Conservation (phyloP, 306 rosid species). For the Dryas drummondii region DNA sequence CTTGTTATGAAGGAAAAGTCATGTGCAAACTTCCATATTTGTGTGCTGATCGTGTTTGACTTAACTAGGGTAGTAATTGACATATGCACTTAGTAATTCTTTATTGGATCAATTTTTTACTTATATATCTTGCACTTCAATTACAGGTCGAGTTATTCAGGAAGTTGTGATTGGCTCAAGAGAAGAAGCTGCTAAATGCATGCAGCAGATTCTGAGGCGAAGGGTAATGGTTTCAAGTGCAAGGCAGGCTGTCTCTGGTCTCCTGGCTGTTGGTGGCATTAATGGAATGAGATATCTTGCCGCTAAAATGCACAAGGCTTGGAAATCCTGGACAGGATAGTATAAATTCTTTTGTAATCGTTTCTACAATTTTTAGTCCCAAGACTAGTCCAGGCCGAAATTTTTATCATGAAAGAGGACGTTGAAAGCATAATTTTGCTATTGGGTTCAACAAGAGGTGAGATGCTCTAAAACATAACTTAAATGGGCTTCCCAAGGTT, state of each 20-base stretch:
- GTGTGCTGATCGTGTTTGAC: not conserved
- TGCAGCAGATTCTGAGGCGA: slow-evolving; percentile 61
- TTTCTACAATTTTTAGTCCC: not conserved
- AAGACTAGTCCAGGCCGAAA: not conserved
- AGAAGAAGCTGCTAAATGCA: slow-evolving; percentile 71
- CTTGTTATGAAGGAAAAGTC: not conserved
- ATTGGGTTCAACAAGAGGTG: not conserved
- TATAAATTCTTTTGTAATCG: not conserved
- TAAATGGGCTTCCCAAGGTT: not conserved
- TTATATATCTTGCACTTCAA: not conserved
- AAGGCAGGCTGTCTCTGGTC: slow-evolving; percentile 83
- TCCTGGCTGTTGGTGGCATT: slow-evolving; percentile 71
- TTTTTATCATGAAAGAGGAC: not conserved
- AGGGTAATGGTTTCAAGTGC: slow-evolving; percentile 86
- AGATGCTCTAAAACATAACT: not conserved
- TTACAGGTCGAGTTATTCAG: slow-evolving; percentile 46
- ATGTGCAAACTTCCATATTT: not conserved
- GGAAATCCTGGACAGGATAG: slow-evolving; percentile 65
- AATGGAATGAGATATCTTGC: slow-evolving; percentile 63
- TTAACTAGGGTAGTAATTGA: not conserved
- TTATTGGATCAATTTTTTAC: slow-evolving; percentile 5
- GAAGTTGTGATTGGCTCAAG: slow-evolving; percentile 50
- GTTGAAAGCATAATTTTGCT: not conserved
- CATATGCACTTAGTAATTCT: not conserved
- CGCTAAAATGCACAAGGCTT: slow-evolving; percentile 68